Evolutionary conservation across 75 land plant genomes (phyloP), one percentile per base, ranked within the genome.

Genomic region (Azolla pinnata): DNA sequence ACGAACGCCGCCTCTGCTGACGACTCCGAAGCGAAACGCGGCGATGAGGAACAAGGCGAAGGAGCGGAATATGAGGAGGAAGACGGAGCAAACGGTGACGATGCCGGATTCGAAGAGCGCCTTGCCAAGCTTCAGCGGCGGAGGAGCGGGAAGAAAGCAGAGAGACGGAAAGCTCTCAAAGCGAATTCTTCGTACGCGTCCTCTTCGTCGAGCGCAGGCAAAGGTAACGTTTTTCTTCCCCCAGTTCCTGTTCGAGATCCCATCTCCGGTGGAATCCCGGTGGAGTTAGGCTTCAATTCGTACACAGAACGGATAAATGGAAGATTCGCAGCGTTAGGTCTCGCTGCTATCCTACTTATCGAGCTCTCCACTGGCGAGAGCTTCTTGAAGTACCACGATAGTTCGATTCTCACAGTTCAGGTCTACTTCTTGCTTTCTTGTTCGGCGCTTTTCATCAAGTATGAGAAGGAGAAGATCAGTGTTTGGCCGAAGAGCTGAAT

Each of bases 141-240:
- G 54, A 70, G 92, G 1, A 65, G 57, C 0, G 93, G 93, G 2
- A 88, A 82, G 79, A 88, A 88, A 29, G 93, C 93, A n/a, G 88
- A 79, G 74, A 29, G 52, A 46, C 64, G 92, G 31, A 79, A 72
- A 50, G 60, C 73, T 0, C 48, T 53, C 28, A 88, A 81, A 57
- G 44, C 66, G 28, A 70, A 60, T 47, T 53, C 45, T 25, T n/a
- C n/a, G n/a, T 57, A 62, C 10, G 28, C 60, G 18, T 17, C 63
- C 24, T 35, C 34, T 2, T 29, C 67, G 26, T 33, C 54, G 28
- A 54, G 71, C 28, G 18, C 56, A 7, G 26, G 46, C 57, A 60
- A 68, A 21, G 40, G 52, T 4, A 56, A 57, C 18, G 66, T 82
- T 29, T 55, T 82, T 52, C 77, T 88, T 7, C 95, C 95, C 5